Conservation (phyloP, 2,329 filamentous ascomycete genomes). For the Claviceps cyperi region DNA sequence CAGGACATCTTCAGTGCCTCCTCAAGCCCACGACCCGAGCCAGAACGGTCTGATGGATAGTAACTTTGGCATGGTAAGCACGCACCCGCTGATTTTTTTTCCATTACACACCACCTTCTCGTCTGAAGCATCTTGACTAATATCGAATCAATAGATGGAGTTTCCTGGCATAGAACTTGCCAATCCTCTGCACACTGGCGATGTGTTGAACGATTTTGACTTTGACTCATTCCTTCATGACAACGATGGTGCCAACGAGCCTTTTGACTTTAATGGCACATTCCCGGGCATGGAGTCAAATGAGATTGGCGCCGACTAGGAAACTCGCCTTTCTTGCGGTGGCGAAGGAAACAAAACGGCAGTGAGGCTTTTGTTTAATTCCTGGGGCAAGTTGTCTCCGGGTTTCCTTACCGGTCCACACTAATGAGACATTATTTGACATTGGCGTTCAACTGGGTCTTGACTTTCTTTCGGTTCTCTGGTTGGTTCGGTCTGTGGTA, state of each 20-base stretch:
- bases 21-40: slow-evolving; percentile 29
- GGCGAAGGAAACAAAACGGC: slow-evolving; percentile 1
- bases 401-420: neutral
- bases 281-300: slow-evolving; percentile 40
- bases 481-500: too few species aligned
- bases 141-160: slow-evolving; percentile 21
- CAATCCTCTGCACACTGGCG: slow-evolving; percentile 36
- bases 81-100: too few species aligned
- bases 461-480: neutral
- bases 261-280: slow-evolving; percentile 39
- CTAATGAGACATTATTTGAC: slow-evolving; percentile 20
- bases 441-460: slow-evolving; percentile 22
- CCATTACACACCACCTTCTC: neutral
- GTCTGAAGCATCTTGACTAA: slow-evolving; percentile 4
- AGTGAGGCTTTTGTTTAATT: slow-evolving; percentile 1
- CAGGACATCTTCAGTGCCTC: slow-evolving; percentile 15
- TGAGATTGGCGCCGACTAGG: slow-evolving; percentile 44
- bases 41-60: slow-evolving; percentile 37
- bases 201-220: slow-evolving; percentile 53
- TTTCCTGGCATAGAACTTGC: slow-evolving; percentile 39
- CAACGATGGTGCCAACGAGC: slow-evolving; percentile 27
- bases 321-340: neutral
- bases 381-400: slow-evolving; percentile 10
- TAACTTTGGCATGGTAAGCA: slow-evolving; percentile 30
- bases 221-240: slow-evolving; percentile 53